Percentiles rank a stretch among this genome's conserved stretches.
Conservation (phyloP, 768 basidiomycete genomes). For the Strobilomyces echinocephalus region DNA sequence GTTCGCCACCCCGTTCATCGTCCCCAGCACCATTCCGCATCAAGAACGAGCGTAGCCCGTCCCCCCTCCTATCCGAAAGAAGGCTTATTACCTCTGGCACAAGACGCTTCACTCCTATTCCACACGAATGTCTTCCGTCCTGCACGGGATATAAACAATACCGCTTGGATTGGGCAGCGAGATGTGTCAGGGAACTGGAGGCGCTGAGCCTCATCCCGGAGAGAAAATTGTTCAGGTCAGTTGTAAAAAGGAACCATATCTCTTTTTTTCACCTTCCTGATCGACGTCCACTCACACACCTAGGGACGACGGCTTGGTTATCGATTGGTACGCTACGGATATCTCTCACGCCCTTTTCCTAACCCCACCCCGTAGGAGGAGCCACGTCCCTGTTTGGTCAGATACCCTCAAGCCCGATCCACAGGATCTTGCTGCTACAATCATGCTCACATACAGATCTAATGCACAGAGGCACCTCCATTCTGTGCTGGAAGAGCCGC, state of each 20-base stretch:
- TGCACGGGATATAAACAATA: slow-evolving; percentile 17
- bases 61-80: slow-evolving; percentile 13
- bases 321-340: slow-evolving; percentile 25
- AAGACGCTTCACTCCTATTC: slow-evolving; percentile 28
- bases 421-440: slow-evolving; percentile 27
- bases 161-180: slow-evolving; percentile 19
- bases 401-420: slow-evolving; percentile 27
- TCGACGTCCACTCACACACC: neutral
- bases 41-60: slow-evolving; percentile 21
- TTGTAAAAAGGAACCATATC: neutral
- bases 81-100: slow-evolving; percentile 23
- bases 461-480: slow-evolving; percentile 18
- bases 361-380: slow-evolving; percentile 22
- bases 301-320: slow-evolving; percentile 29
- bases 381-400: slow-evolving; percentile 29
- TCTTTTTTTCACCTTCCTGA: neutral
- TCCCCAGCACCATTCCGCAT: neutral
- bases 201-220: slow-evolving; percentile 18
- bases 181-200: slow-evolving; percentile 17
- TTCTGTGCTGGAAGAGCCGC: neutral
- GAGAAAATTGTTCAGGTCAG: slow-evolving; percentile 28
- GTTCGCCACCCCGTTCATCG: neutral
- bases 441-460: slow-evolving; percentile 20
- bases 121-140: slow-evolving; percentile 21
- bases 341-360: neutral